Evolutionary conservation across 1,284 basidiomycete species (phyloP).

Genomic region (Ustilago crameri): DNA sequence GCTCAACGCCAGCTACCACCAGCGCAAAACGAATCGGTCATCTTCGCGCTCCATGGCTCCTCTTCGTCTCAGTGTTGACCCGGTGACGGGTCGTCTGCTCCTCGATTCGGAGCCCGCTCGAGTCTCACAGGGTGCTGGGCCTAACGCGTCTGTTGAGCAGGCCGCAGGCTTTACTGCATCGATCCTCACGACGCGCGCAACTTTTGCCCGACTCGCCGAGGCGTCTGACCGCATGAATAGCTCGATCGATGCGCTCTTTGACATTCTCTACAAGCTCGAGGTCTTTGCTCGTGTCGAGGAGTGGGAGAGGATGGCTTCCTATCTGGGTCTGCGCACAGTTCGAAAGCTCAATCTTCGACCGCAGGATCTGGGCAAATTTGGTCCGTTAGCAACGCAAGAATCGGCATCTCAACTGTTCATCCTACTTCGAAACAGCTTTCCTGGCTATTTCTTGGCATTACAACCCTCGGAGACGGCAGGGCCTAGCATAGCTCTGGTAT

Average conservation of each 20-base stretch:
- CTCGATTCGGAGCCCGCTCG: constrained; percentile 27
- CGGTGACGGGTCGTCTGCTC: constrained; percentile 40
- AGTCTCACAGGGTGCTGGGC: constrained; percentile 4
- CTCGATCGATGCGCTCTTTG: constrained; percentile 38
- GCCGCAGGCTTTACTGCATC: constrained; percentile 33
- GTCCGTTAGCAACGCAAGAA: constrained; percentile 27
- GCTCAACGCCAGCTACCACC: constrained; percentile 15
- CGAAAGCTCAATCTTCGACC: constrained; percentile 75
- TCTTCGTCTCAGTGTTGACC: constrained; percentile 44
- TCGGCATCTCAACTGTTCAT: constrained; percentile 46
- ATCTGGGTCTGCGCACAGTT: constrained; percentile 73
- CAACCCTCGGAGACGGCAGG: constrained; percentile 39
- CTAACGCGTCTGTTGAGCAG: not conserved
- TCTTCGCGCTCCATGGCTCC: constrained; percentile 22
- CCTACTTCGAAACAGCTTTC: constrained; percentile 43
- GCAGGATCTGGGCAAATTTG: constrained; percentile 52
- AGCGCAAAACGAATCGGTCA: not conserved
- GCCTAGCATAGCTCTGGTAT: constrained; percentile 47
- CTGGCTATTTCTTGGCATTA: constrained; percentile 53
- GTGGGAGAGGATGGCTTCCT: constrained; percentile 58
- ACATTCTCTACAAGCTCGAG: constrained; percentile 47
- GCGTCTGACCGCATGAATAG: constrained; percentile 50
- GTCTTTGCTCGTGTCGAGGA: constrained; percentile 55
- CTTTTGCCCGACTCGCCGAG: constrained; percentile 33
- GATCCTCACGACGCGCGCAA: constrained; percentile 26